Evolutionary conservation across 2,329 filamentous ascomycete species (phyloP), one percentile per base, ranked within the genome.

Genomic region (Fusarium cicatricum): DNA sequence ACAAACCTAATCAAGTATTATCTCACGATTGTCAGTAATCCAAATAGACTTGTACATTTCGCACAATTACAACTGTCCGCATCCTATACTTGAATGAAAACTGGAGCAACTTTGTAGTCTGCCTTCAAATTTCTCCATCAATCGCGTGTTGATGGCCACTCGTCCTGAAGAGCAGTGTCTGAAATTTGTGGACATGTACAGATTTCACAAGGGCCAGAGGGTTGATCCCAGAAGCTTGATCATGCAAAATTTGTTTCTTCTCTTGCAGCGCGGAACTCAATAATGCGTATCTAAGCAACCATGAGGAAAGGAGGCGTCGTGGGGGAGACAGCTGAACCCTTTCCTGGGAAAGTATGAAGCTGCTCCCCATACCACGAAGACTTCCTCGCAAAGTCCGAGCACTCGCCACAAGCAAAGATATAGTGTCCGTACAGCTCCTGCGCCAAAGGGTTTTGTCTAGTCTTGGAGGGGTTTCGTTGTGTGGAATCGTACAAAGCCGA

Each of bases 401-500:
- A 55, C 52, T 67, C 47, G 65, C 60, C 48, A 63, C 44, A 55
- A 48, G 52, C 57, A 47, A 61, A 57, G 49, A 49, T 55, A 52
- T 45, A 49, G 55, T 54, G 46, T 65, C 49, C 52, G 57, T 67
- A 59, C 59, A 67, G 31, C 33, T 54, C 65, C 54, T 58, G 62
- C 53, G 52, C 52, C 55, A 56, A 45, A 46, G 33, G 49, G 33
- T 55, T 55, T 52, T 57, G 29, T 46, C 48, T 66, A 37, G 43
- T 36, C 53, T 66, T 60, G 28, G 54, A 49, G 44, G 33, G 33
- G 52, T 52, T 51, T 65, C 46, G 55, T 60, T 57, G 58, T 54
- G 50, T 57, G 60, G 66, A 66, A 70, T 71, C 60, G 64, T 68
- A 70, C 71, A 71, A 65, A 65, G 59, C 56, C 64, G 55, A 62